Evolutionary conservation across 495 filamentous ascomycete species (phyloP), one percentile per base, ranked within the genome.

Genomic region (Amorphotheca resinae): DNA sequence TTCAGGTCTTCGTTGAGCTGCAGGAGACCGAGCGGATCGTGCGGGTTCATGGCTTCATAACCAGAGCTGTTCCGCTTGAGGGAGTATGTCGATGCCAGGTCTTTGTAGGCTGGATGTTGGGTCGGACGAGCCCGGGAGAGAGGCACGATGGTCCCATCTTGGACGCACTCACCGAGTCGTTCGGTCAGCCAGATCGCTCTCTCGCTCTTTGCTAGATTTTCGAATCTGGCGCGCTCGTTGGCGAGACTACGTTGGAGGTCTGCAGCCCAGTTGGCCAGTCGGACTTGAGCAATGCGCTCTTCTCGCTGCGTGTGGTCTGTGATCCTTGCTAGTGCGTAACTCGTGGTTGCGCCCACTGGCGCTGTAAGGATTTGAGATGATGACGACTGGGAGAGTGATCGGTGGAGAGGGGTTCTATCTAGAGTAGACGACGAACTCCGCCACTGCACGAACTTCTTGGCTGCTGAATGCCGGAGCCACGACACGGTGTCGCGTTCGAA

Each of bases 211-310:
- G 79, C 75, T 0, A 93, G 66, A 2, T 72, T 63, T 33, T 84
- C 78, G 45, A 84, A 93, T 56, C 82, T 67, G 17, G 79, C 75
- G 8, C 84, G 77, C 59, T 98, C 89, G 32, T 84, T 81, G 18
- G 80, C 73, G 4, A 94, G 63, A 50, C 82, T 87, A 36, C 75
- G 78, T 55, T 95, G 88, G 0, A 98, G 70, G 54, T 95, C 86
- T 1, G 77, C 71, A 8, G 89, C 89, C 91, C 91, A 98, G 53
- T 87, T 84, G 5, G 81, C 82, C 9, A 95, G 68, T 15, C 82
- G 73, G 18, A 94, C 72, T 53, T 86, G 84, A 3, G 84, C 81
- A n/a, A 84, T 62, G 9, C 67, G 69, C 49, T 88, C 78, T 59
- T 91, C 78, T 22, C 73, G 68, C 39, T 81, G 76, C 2, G 77